Evolutionary conservation across 2,329 filamentous ascomycete genomes (phyloP).

Genomic region (Fusarium dlaminii): DNA sequence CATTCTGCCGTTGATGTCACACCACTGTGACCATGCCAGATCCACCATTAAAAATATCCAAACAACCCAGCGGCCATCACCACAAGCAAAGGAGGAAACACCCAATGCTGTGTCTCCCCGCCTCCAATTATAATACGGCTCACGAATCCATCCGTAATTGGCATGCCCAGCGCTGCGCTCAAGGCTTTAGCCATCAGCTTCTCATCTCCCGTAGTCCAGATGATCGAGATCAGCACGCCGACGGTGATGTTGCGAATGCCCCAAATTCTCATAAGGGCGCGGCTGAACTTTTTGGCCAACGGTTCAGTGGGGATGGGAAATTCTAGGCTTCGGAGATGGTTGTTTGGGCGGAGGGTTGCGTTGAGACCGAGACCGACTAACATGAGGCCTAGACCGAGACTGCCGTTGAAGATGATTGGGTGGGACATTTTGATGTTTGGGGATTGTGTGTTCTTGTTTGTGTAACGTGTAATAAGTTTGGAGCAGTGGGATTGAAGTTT

Average conservation of each 20-base stretch:
- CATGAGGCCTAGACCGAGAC: neutral
- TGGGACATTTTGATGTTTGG: neutral
- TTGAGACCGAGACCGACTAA: slow-evolving; percentile 10
- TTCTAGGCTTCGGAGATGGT: neutral
- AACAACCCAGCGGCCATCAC: neutral
- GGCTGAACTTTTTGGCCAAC: slow-evolving; percentile 3
- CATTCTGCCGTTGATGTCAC: too few relatives aligned
- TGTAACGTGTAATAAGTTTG: neutral
- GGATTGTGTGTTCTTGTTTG: neutral
- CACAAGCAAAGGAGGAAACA: slow-evolving; percentile 3
- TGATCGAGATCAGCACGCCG: neutral
- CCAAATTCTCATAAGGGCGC: slow-evolving; percentile 12
- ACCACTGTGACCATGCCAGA: too few relatives aligned
- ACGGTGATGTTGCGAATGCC: slow-evolving; percentile 15
- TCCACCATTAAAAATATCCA: neutral
- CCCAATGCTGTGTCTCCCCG: slow-evolving; percentile 15
- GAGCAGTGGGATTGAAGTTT: too few relatives aligned
- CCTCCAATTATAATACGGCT: neutral
- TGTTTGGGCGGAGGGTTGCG: slow-evolving; percentile 6
- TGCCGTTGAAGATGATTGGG: slow-evolving; percentile 10
- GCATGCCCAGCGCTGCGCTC: neutral
- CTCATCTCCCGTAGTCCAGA: neutral
- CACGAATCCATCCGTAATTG: slow-evolving; percentile 8
- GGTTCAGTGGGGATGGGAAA: slow-evolving; percentile 11
- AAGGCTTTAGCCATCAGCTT: neutral